Evolutionary conservation across 1,284 basidiomycete genomes (phyloP), one percentile per base, ranked within the genome.

Genomic region (Rhodotorula sp.): DNA sequence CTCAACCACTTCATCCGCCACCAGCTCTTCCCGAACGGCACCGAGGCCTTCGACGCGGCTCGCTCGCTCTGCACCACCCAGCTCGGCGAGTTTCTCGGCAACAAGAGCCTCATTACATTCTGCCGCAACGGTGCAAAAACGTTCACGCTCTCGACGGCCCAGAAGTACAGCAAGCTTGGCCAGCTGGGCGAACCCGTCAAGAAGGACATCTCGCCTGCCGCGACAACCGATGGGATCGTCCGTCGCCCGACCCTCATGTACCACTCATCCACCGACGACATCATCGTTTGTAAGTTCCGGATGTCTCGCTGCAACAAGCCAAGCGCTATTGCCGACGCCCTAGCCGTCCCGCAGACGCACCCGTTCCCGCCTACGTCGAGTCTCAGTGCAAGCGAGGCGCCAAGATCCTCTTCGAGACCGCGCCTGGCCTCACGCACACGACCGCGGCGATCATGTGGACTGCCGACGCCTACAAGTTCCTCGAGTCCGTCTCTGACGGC

Each of bases 381-480:
- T 22, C 11, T 11, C 62, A 63, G 27, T 63, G 62, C 54, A 24
- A 30, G 2, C 30, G 54, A n/a, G 62, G 62, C 46, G 62, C 62
- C 22, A 36, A 48, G 15, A n/a, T 63, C 39, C 46, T 27, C 15
- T 46, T 63, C n/a, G 30, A n/a, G 20, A 57, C 54, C 30, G 22
- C 32, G 17, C 13, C 54, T n/a, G 46, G 47, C 7, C 9, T 19
- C 2, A 32, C 47, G 9, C 62, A 63, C 47, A 46, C 29, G 17
- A n/a, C 32, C 19, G 34, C 62, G 0, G 47, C 24, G 29, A 34
- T 63, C 32, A 24, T 17, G n/a, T 56, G 29, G 47, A 44, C 48
- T 46, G 62, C 29, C 32, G 62, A 63, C 62, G 24, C 46, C 20
- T 63, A 57, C 32, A 17, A 8, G 17, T 63, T 63, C 62, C 27